Conservation (phyloP, 1,284 basidiomycete genomes). For the Coniferiporia sulphurascens region DNA sequence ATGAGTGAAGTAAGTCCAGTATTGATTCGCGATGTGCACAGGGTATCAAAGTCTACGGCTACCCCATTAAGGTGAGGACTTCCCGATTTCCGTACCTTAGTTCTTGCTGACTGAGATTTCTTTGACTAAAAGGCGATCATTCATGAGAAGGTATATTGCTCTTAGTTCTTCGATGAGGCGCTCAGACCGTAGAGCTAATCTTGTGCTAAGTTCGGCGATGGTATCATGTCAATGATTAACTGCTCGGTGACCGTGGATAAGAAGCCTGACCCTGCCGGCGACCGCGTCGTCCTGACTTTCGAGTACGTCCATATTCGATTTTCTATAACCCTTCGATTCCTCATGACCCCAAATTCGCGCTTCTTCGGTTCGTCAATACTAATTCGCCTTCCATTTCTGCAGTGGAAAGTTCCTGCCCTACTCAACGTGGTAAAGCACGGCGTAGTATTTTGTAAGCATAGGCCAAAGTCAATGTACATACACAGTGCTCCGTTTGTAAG, state of each 20-base stretch:
- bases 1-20: neutral
- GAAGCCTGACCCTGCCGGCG: conserved; percentile 78
- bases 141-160: conserved; percentile 66
- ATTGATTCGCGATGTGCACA: conserved; percentile 24
- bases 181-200: neutral
- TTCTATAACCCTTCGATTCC: neutral
- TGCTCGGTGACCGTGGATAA: conserved; percentile 70
- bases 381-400: conserved; percentile 6
- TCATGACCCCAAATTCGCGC: neutral
- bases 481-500: too few relatives aligned
- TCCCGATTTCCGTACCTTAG: neutral
- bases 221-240: conserved; percentile 90
- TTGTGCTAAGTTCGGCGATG: conserved; percentile 72
- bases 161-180: neutral
- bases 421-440: conserved; percentile 48
- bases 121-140: conserved; percentile 59
- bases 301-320: conserved; percentile 52
- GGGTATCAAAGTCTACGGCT: conserved; percentile 78
- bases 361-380: conserved; percentile 6
- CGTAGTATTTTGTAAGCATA: neutral
- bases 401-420: conserved; percentile 76
- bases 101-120: conserved; percentile 2
- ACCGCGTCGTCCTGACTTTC: conserved; percentile 77
- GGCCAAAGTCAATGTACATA: neutral
- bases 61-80: conserved; percentile 62